Percentiles rank a stretch among this genome's conserved stretches.
Conservation (phyloP, 2,329 filamentous ascomycete genomes). For the Fusarium begoniae region DNA sequence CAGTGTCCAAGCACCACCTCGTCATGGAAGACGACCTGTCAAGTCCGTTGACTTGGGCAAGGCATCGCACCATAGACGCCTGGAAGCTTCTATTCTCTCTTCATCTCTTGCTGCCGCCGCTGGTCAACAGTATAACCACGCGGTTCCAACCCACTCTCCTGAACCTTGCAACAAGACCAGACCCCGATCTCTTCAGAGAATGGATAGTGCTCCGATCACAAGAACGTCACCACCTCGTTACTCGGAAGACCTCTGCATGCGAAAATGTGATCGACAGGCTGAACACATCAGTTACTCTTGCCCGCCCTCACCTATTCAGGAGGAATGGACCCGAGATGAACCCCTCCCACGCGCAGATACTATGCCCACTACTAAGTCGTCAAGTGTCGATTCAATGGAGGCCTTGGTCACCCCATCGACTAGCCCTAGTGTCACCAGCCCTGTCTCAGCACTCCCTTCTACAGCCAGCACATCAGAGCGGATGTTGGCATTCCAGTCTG, state of each 20-base stretch:
- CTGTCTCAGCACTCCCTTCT: constrained; percentile 53
- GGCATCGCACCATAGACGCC: constrained; percentile 39
- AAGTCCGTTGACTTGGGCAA: constrained; percentile 54
- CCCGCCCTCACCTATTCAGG: constrained; percentile 58
- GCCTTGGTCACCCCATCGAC: constrained; percentile 61
- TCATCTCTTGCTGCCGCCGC: constrained; percentile 48
- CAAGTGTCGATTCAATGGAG: constrained; percentile 62
- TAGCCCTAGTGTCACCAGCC: constrained; percentile 62
- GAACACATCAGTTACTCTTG: constrained; percentile 49
- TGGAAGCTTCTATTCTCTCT: constrained; percentile 52
- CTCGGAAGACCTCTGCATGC: constrained; percentile 22
- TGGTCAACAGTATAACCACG: constrained; percentile 55
- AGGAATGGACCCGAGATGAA: constrained; percentile 46
- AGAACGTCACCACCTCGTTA: constrained; percentile 24
- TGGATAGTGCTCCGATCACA: constrained; percentile 43
- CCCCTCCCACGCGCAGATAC: constrained; percentile 52
- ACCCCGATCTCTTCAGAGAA: constrained; percentile 58
- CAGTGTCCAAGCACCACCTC: constrained; percentile 58
- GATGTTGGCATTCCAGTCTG: constrained; percentile 66
- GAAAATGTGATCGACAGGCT: not conserved
- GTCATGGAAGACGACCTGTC: constrained; percentile 56
- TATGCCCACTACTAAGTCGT: constrained; percentile 58
- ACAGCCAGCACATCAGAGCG: constrained; percentile 56
- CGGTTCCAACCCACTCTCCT: constrained; percentile 55
- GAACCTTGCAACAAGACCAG: constrained; percentile 51